phyloP scores from a whole-genome alignment of 345 rosid genomes.

The Dovyalis caffra region DNA sequence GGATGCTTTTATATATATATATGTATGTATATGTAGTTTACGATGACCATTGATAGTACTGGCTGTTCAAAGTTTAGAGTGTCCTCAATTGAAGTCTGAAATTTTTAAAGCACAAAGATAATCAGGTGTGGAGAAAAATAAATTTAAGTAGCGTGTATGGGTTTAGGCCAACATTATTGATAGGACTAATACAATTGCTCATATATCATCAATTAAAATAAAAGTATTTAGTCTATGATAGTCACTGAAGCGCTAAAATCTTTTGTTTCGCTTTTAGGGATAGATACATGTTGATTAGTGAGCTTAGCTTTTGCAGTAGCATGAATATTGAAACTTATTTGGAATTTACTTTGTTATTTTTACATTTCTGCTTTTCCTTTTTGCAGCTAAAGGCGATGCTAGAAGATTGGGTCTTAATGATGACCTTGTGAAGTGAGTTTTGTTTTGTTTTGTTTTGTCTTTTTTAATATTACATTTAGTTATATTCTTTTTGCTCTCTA shows the following conservation, averaged over 20 bases:
- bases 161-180: no score
- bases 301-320: neutral
- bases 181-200: no score
- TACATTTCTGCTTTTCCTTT: neutral
- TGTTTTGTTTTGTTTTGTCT: no score
- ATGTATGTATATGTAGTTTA: no score
- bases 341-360: neutral
- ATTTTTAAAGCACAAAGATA: neutral
- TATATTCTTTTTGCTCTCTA: neutral
- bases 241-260: no score
- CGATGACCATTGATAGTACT: no score
- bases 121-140: neutral
- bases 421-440: neutral
- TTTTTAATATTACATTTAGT: neutral
- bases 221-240: no score
- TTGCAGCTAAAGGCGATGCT: neutral
- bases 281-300: neutral
- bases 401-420: neutral
- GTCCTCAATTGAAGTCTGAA: neutral
- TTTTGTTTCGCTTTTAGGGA: neutral
- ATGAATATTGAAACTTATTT: neutral
- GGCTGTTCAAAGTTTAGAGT: neutral
- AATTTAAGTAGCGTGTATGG: no score
- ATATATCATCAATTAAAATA: no score
- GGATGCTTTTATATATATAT: no score